A percentile compares a stretch with the other conserved stretches of the same genome.
phyloP scores from a whole-genome alignment of 768 basidiomycete species.

The Porphyrellus cyaneotinctus region DNA sequence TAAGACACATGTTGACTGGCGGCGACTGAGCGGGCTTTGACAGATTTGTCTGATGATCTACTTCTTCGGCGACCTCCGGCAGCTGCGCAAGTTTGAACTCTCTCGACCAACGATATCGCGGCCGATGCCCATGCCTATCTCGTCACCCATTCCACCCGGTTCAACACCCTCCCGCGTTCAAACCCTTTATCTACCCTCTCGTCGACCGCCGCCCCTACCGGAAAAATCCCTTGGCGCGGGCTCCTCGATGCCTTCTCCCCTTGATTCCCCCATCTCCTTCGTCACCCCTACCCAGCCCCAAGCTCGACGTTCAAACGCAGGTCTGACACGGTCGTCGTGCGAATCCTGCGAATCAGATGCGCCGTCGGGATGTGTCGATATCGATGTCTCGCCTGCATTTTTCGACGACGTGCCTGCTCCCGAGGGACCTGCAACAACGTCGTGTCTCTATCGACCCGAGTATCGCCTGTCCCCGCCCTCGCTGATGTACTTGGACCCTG shows the following conservation, averaged over 20 bases:
- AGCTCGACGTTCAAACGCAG: constrained; percentile 9
- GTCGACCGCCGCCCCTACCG: neutral
- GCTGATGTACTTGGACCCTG: constrained; percentile 17
- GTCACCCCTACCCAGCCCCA: neutral
- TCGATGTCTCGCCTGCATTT: constrained; percentile 42
- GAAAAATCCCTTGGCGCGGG: neutral
- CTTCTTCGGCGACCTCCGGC: constrained; percentile 73
- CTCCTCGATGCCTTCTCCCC: neutral
- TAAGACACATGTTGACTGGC: neutral
- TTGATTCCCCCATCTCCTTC: constrained; percentile 14
- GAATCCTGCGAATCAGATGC: constrained; percentile 18
- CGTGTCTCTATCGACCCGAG: constrained; percentile 31
- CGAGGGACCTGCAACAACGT: constrained; percentile 42
- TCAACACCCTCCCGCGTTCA: neutral
- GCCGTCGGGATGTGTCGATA: constrained; percentile 19
- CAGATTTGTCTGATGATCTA: constrained; percentile 69
- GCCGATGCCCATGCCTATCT: constrained; percentile 24
- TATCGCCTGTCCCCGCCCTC: constrained; percentile 22
- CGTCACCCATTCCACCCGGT: constrained; percentile 9
- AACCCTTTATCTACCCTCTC: constrained; percentile 8
- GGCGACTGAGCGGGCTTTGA: constrained; percentile 4
- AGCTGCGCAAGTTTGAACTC: constrained; percentile 77
- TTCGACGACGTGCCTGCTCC: constrained; percentile 43
- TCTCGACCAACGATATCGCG: constrained; percentile 60
- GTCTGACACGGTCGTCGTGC: constrained; percentile 6